Conservation (phyloP, 2,329 filamentous ascomycete genomes). For the Colletotrichum sp. region DNA sequence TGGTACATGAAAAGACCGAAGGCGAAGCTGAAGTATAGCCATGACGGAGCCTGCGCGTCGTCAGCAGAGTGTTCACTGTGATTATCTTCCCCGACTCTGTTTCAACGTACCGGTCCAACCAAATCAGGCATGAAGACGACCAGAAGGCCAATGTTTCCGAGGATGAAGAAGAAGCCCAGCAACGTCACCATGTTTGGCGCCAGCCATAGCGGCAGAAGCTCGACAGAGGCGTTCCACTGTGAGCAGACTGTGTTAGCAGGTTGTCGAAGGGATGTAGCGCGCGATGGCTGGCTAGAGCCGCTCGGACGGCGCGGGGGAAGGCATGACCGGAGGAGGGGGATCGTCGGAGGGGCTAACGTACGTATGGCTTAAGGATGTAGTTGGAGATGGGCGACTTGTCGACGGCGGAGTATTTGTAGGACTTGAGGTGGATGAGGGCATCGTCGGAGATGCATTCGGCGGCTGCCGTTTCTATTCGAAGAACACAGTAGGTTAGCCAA, state of each 20-base stretch:
- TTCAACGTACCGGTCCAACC: slow-evolving; percentile 77
- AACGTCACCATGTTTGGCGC: slow-evolving; percentile 98
- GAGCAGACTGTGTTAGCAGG: slow-evolving; percentile 23
- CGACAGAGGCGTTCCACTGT: slow-evolving; percentile 96
- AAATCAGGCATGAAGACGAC: slow-evolving; percentile 88
- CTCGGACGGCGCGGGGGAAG: slow-evolving; percentile 17
- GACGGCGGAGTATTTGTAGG: slow-evolving; percentile 97
- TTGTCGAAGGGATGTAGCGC: slow-evolving; percentile 1
- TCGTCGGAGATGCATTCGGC: slow-evolving; percentile 87
- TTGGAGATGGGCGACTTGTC: slow-evolving; percentile 94
- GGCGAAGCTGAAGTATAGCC: slow-evolving; percentile 96
- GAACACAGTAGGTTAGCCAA: background rate
- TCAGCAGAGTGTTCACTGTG: slow-evolving; percentile 5
- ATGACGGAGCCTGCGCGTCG: slow-evolving; percentile 72
- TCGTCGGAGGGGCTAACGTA: slow-evolving; percentile 54
- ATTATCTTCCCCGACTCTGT: background rate
- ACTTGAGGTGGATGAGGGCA: slow-evolving; percentile 86
- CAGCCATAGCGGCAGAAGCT: slow-evolving; percentile 92
- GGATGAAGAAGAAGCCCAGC: slow-evolving; percentile 91
- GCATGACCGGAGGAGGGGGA: slow-evolving; percentile 1
- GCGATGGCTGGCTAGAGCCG: background rate
- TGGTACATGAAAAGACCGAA: slow-evolving; percentile 98
- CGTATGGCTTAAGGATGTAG: slow-evolving; percentile 94
- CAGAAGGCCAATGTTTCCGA: slow-evolving; percentile 78
- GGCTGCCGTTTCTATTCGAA: slow-evolving; percentile 51